Conservation (phyloP, 1,284 basidiomycete genomes). For the Ganoderma lingzhi region DNA sequence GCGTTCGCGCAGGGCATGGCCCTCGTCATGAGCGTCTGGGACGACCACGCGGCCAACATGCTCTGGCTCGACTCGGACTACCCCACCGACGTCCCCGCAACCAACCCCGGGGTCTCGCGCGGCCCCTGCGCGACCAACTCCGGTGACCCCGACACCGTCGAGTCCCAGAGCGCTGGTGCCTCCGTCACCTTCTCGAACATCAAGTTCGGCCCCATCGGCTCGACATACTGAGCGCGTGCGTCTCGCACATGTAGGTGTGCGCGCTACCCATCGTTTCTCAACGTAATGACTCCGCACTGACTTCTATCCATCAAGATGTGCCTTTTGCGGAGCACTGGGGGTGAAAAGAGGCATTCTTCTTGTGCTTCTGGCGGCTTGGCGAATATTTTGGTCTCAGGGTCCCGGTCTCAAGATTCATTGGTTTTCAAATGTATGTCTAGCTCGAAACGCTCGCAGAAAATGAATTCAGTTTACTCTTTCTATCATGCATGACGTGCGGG, state of each 20-base stretch:
- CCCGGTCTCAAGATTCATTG: not conserved
- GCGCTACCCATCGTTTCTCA: not conserved
- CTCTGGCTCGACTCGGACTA: conserved; percentile 51
- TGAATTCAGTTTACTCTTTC: not conserved
- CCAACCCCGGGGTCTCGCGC: conserved; percentile 46
- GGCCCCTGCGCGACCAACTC: conserved; percentile 47
- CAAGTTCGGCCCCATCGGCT: conserved; percentile 46
- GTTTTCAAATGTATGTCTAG: conserved; percentile 2
- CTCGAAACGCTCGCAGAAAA: not conserved
- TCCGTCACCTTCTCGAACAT: conserved; percentile 48
- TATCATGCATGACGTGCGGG: not conserved
- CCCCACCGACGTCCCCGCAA: conserved; percentile 41
- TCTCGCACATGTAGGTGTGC: conserved; percentile 8
- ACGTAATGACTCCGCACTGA: not conserved
- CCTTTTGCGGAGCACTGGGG: not conserved
- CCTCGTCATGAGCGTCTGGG: conserved; percentile 59
- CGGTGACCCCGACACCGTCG: conserved; percentile 44
- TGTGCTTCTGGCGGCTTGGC: not conserved
- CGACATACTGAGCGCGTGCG: conserved; percentile 35
- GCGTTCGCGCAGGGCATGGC: conserved; percentile 59
- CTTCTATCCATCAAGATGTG: conserved; percentile 5
- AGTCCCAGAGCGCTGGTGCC: conserved; percentile 33
- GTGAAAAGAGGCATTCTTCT: conserved; percentile 16
- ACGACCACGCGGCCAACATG: conserved; percentile 49
- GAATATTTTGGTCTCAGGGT: conserved; percentile 5